Base-by-base conservation (phyloP, 2,329 filamentous ascomycete genomes). In the Tolypocladium sp. region DNA sequence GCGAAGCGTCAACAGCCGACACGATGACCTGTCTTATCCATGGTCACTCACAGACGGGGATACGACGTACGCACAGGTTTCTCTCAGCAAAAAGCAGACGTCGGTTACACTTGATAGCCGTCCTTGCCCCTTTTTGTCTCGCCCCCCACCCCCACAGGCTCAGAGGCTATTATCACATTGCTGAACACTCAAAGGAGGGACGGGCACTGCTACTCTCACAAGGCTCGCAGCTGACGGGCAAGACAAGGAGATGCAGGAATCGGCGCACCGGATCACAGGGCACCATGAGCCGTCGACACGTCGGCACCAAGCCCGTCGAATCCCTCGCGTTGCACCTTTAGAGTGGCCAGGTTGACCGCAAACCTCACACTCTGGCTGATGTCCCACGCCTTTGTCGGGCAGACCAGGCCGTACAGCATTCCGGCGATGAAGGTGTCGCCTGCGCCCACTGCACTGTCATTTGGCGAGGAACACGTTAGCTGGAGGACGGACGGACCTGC, bases 401-500 rank as follows among this genome's bases (percentile, higher is more conserved):
- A 81, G 59, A 81, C 72, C 61, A 89, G 70, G 41, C 77, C 79
- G 71, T 86, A 90, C 55, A 91, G 73, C 71, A 89, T 84, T 60
- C 87, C 88, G 40, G 88, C 88, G 63, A 88, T 83, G 67, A 91
- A 91, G 0, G 88, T 90, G 68, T 91, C 89, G 64, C 89, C 89
- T 51, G 88, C 88, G 58, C 88, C 89, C 61, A 91, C 81, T 7
- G 87, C 80, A 69, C 88, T 90, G 27, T 7, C 27, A 22, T 51
- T 51, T 3, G 25, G 15, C 8, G 27, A 51, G 7, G 25, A 33
- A 51, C 8, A 44, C 27, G 55, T 57, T 33, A 46, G 40, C 41
- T 20, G 30, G 13, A 35, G 30, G 10, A 46, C 17, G 10, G n/a
- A 5, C 27, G 9, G 46, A 15, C 17, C 27, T 30, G 27, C 17